Conservation (phyloP, 2,329 filamentous ascomycete genomes). For the Fusarium longipes region DNA sequence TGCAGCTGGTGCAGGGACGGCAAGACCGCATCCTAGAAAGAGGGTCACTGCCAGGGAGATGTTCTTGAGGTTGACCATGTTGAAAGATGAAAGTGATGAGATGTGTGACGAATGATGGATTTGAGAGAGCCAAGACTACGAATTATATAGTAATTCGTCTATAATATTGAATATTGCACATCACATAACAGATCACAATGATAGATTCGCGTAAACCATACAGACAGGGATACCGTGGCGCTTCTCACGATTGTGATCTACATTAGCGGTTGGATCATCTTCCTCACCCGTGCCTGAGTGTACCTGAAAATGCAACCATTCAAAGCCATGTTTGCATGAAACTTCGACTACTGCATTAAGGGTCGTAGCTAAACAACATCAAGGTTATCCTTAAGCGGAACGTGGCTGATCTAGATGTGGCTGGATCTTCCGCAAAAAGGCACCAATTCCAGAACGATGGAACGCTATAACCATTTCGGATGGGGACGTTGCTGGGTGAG, state of each 20-base stretch:
- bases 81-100: not conserved
- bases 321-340: not conserved
- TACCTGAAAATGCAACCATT: not conserved
- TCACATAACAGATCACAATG: not conserved
- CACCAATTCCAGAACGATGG: not conserved
- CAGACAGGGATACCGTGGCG: not conserved
- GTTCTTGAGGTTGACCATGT: constrained; percentile 14
- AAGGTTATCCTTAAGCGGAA: not conserved
- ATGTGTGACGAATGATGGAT: not conserved
- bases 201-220: not conserved
- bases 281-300: not conserved
- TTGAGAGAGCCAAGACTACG: not conserved
- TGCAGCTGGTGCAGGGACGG: constrained; percentile 4
- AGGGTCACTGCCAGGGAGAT: not conserved
- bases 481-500: no score
- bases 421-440: not conserved
- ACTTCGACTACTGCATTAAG: not conserved
- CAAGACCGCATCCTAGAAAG: constrained; percentile 15
- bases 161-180: not conserved
- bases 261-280: not conserved
- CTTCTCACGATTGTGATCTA: constrained; percentile 8
- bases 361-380: not conserved
- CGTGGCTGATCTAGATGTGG: constrained; percentile 1
- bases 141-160: not conserved
- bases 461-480: not conserved